Percentiles rank a stretch among this genome's conserved stretches.
phyloP scores from a whole-genome alignment of 1,139 yeast species.

The Lodderomyces jiufengensis region DNA sequence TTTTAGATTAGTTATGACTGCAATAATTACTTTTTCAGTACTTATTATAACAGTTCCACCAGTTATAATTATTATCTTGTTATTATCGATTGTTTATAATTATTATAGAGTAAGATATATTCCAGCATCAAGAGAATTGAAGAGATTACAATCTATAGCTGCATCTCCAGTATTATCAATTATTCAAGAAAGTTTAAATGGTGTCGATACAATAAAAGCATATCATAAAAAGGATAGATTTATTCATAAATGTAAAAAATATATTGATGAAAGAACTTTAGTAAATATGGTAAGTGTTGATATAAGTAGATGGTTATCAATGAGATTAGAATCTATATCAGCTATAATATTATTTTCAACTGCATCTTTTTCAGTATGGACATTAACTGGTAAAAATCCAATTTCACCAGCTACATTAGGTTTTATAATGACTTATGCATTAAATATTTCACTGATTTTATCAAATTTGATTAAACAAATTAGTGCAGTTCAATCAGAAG shows the following conservation, averaged over 20 bases:
- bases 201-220: slow-evolving; percentile 67
- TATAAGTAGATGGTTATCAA: slow-evolving; percentile 71
- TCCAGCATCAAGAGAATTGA: slow-evolving; percentile 35
- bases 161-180: slow-evolving; percentile 48
- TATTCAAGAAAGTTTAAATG: slow-evolving; percentile 71
- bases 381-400: slow-evolving; percentile 16
- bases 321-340: slow-evolving; percentile 58
- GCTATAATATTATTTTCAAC: slow-evolving; percentile 45
- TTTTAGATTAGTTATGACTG: slow-evolving; percentile 53
- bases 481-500: slow-evolving; percentile 73
- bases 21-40: slow-evolving; percentile 59
- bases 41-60: slow-evolving; percentile 63
- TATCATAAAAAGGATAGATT: slow-evolving; percentile 52
- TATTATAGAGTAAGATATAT: slow-evolving; percentile 45
- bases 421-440: slow-evolving; percentile 58
- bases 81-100: slow-evolving; percentile 49
- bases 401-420: slow-evolving; percentile 68
- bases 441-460: slow-evolving; percentile 46
- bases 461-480: slow-evolving; percentile 46
- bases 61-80: slow-evolving; percentile 31
- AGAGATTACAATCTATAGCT: slow-evolving; percentile 39
- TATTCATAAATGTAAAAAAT: slow-evolving; percentile 24
- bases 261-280: slow-evolving; percentile 22
- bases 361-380: slow-evolving; percentile 47
- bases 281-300: slow-evolving; percentile 51